phyloP scores from a whole-genome alignment of 2,329 filamentous ascomycete species.

The Fusarium vanettenii region DNA sequence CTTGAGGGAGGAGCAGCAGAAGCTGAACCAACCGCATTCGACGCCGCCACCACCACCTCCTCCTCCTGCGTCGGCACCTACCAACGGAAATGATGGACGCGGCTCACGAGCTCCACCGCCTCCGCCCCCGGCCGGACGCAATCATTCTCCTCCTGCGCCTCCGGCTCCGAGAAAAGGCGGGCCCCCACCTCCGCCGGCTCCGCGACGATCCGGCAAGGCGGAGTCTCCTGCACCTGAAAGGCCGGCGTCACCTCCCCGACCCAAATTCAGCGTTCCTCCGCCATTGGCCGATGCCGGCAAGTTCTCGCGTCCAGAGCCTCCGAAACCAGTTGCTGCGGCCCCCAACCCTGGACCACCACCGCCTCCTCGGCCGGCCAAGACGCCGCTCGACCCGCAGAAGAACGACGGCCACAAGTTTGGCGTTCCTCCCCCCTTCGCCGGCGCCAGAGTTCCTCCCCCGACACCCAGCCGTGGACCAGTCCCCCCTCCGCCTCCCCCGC shows the following conservation, averaged over 20 bases:
- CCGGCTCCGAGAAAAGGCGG: slow-evolving; percentile 42
- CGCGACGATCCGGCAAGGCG: slow-evolving; percentile 67
- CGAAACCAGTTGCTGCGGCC: slow-evolving; percentile 43
- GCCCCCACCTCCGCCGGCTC: slow-evolving; percentile 56
- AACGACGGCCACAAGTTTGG: slow-evolving; percentile 71
- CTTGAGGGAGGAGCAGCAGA: slow-evolving; percentile 67
- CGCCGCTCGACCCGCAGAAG: slow-evolving; percentile 67
- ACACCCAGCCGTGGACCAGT: slow-evolving; percentile 77
- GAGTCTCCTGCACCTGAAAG: slow-evolving; percentile 68
- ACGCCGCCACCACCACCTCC: slow-evolving; percentile 40
- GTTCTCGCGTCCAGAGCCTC: slow-evolving; percentile 70
- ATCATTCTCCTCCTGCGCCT: slow-evolving; percentile 44
- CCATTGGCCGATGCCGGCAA: slow-evolving; percentile 91
- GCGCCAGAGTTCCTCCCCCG: slow-evolving; percentile 78
- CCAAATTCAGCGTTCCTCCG: slow-evolving; percentile 85
- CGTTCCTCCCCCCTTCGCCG: slow-evolving; percentile 83
- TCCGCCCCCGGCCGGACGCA: slow-evolving; percentile 44
- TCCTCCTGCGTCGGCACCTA: slow-evolving; percentile 38
- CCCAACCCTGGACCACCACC: slow-evolving; percentile 49
- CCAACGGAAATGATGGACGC: slow-evolving; percentile 48
- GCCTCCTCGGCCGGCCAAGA: slow-evolving; percentile 69
- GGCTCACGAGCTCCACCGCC: slow-evolving; percentile 51
- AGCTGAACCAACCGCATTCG: slow-evolving; percentile 40
- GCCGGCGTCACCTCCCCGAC: slow-evolving; percentile 76
- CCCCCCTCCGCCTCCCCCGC: slow-evolving; percentile 76